Percentiles rank a stretch among this genome's conserved stretches.
phyloP scores from a whole-genome alignment of 805 yeast species.

The Limtongia smithiae region DNA sequence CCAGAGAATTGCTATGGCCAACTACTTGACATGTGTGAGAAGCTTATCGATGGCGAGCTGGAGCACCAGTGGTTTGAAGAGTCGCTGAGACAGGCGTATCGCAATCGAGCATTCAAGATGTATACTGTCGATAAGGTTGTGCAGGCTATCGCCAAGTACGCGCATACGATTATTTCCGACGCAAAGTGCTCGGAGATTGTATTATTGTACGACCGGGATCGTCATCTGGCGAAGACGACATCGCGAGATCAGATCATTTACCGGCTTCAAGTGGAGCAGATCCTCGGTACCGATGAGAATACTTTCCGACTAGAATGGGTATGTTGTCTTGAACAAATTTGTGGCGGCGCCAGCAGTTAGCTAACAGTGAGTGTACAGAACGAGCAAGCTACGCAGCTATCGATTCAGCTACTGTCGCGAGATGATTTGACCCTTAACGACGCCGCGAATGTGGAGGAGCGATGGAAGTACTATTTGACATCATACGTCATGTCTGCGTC shows the following conservation, averaged over 20 bases:
- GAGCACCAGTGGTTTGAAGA: slow-evolving; percentile 97
- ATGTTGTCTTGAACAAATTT: too few species aligned
- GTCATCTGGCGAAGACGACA: slow-evolving; percentile 59
- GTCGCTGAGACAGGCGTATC: slow-evolving; percentile 87
- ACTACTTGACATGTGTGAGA: slow-evolving; percentile 67
- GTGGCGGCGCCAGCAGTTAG: background rate
- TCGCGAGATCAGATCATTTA: slow-evolving; percentile 86
- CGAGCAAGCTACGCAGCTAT: slow-evolving; percentile 49
- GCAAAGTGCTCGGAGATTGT: slow-evolving; percentile 74
- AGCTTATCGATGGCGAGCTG: slow-evolving; percentile 79
- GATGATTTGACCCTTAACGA: slow-evolving; percentile 85
- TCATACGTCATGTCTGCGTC: slow-evolving; percentile 93
- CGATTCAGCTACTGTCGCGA: slow-evolving; percentile 77
- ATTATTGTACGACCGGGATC: slow-evolving; percentile 76
- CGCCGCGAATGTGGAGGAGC: slow-evolving; percentile 63
- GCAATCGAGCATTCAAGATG: slow-evolving; percentile 86
- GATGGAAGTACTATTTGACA: slow-evolving; percentile 90
- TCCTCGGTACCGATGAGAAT: slow-evolving; percentile 82
- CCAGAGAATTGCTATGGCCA: slow-evolving; percentile 56
- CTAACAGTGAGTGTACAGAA: slow-evolving; percentile 33
- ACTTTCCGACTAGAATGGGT: slow-evolving; percentile 81
- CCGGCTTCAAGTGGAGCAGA: slow-evolving; percentile 78
- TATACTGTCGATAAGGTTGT: slow-evolving; percentile 92
- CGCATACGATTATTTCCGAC: slow-evolving; percentile 80
- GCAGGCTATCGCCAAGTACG: slow-evolving; percentile 77